Evolutionary conservation across 1,284 basidiomycete species (phyloP), one percentile per base, ranked within the genome.

Genomic region (Hypsizygus ulmarius): DNA sequence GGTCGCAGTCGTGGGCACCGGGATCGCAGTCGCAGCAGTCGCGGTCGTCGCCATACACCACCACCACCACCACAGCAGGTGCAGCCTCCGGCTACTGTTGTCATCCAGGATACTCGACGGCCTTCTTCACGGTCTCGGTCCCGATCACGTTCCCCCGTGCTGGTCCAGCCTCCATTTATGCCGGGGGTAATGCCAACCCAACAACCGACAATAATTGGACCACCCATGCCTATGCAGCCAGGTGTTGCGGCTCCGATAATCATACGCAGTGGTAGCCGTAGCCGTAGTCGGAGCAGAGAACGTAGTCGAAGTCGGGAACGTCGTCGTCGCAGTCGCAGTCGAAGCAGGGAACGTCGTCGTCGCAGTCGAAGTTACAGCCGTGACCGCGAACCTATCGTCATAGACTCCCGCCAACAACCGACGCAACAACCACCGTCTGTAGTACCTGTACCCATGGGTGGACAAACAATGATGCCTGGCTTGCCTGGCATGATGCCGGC

Each of bases 11-110:
- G 25, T 28, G 27, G 38, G 54, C 15, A 51, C 55, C 28, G 46
- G 46, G 21, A 34, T 39, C 53, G 57, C 36, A 61, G 58, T 44
- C 45, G 47, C 8, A 39, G 47, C 34, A 57, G 58, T 30, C 44
- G 51, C 15, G 49, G 57, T 14, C 41, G 47, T 9, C 50, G 55
- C 15, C 39, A 27, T 28, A 32, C 45, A 14, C 39, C 34, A 4
- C 45, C 29, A 30, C 36, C 29, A n/a, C 18, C 27, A 16, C 44
- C 44, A 6, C 11, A 27, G 3, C 14, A 14, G 27, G 32, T 45
- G 11, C 44, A 37, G 36, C 35, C 44, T 19, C 29, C 44, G 3
- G 5, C 33, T 8, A 35, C 35, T 10, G 21, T 19, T 10, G 11
- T 37, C 25, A n/a, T 42, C 40, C 4, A 21, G 28, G 39, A 11